Percentiles rank a stretch among this genome's conserved stretches.
Evolutionary conservation across 805 yeast species (phyloP).

Genomic region (Spencermartinsiella europaea): DNA sequence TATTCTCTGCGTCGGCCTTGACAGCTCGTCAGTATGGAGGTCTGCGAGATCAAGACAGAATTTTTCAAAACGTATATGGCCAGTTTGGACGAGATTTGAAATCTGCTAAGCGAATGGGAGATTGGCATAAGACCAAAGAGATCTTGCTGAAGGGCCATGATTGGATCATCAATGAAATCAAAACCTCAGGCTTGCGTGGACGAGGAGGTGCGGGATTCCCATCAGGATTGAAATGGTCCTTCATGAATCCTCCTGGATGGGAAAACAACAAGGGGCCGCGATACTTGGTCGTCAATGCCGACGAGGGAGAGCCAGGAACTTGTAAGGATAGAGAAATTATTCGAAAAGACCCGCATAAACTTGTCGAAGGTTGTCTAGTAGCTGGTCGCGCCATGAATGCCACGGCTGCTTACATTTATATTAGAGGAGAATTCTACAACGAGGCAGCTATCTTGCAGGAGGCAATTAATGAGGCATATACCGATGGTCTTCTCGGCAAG

Average conservation of each 20-base stretch:
- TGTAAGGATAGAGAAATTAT: conserved; percentile 90
- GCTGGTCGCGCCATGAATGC: conserved; percentile 94
- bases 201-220: conserved; percentile 96
- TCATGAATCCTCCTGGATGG: conserved; percentile 96
- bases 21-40: conserved; percentile 56
- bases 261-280: conserved; percentile 87
- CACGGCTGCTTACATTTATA: conserved; percentile 85
- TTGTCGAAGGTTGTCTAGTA: conserved; percentile 84
- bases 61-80: conserved; percentile 78
- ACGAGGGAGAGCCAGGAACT: conserved; percentile 94
- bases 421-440: conserved; percentile 85
- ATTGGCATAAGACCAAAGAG: conserved; percentile 90
- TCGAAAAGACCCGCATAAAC: conserved; percentile 87
- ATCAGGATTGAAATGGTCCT: conserved; percentile 85
- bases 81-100: conserved; percentile 71
- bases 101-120: conserved; percentile 74
- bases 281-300: conserved; percentile 84
- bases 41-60: conserved; percentile 75
- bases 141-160: conserved; percentile 75
- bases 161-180: conserved; percentile 87
- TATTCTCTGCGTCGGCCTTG: conserved; percentile 7
- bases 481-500: conserved; percentile 73
- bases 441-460: conserved; percentile 69
- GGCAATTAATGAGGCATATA: conserved; percentile 85
- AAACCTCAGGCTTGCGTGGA: conserved; percentile 79